Base-by-base conservation (phyloP, 345 rosid species). In the Erysimum cheiranthoides region DNA sequence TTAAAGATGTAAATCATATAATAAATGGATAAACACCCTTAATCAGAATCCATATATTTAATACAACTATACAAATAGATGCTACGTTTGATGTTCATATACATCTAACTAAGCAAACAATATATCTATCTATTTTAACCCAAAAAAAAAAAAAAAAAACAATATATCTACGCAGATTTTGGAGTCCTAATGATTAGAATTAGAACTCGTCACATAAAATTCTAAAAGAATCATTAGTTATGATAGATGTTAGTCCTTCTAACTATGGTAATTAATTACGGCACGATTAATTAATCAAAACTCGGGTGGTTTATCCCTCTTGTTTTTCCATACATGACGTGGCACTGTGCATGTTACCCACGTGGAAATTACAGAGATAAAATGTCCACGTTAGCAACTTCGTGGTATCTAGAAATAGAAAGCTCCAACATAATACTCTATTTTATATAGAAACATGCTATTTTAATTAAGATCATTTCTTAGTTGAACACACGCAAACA, bases 381-480 rank as follows among this genome's bases (percentile, higher is more conserved):
- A 47, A 8, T 38, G 66, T 40, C 56, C 76, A 71, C 72, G 76
- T 57, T 34, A 47, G 64, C 21, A 17, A 31, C 59, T 42, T 56
- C 76, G 56, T 78, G 73, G 77, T 45, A 11, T 66, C 73, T 59
- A 49, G 28, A 66, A 51, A 64, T 72, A 66, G 81, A 58, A 78
- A 66, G 63, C 50, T 47, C 58, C 38, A 56, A 77, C 57, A 53
- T 64, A 28, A 50, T 10, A 62, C 53, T n/a, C 11, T 7, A 2
- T 11, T 10, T 52, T 72, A 40, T 17, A 59, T 17, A 28, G 8
- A 38, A 60, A 13, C 8, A 50, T 42, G 34, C 12, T 32, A 40
- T 49, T 59, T 31, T 28, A 25, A 43, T 43, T 8, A 50, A 60
- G 54, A 30, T 59, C 14, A 30, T 39, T 10, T 21, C 66, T 8